Base-by-base conservation (phyloP, 129 eudicot genomes). In the Rutidosis leptorrhynchoides region DNA sequence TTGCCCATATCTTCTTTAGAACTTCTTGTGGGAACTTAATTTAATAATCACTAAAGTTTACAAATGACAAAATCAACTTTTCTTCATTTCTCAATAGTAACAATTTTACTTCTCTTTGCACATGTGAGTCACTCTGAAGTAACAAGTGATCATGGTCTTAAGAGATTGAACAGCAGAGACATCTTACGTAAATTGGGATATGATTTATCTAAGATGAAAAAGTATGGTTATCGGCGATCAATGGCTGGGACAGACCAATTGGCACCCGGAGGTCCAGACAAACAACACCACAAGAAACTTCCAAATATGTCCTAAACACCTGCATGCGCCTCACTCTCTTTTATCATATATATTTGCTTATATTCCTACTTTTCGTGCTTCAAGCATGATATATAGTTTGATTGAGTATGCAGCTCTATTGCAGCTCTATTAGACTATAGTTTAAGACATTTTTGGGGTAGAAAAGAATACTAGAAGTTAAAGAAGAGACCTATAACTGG, bases 221-320 rank as follows among this genome's bases (percentile, higher is more conserved):
- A 40, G 65, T 56, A 46, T 45, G 72, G 58, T 15, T 22, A 65
- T 57, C 67, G 83, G 71, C 75, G 87, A 70, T 66, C 51, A 59
- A 60, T 84, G 77, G 49, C 52, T 8, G 81, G 63, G 49, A 70
- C 52, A 17, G 60, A 75, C 33, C 82, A 81, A 68, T 42, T 43
- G 32, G 80, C 72, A n/a, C 95, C 95, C 6, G 82, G 75, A 46
- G 95, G 95, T 27, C 95, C 95, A 21, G 90, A 87, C 69, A 82
- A 82, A 62, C 95, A 84, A 26, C 90, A 87, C 72, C 87, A 87
- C 56, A 65, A 74, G 73, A 51, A 52, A 62, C 64, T 23, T 68
- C 68, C 73, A 40, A 43, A 46, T 43, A 22, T 58, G 71, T 6
- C 78, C 23, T 71, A 71, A 67, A 65, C 40, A 0, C 19, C 32